Base-by-base conservation (phyloP, 2,329 filamentous ascomycete genomes). In the Penicillium hesseltinei region DNA sequence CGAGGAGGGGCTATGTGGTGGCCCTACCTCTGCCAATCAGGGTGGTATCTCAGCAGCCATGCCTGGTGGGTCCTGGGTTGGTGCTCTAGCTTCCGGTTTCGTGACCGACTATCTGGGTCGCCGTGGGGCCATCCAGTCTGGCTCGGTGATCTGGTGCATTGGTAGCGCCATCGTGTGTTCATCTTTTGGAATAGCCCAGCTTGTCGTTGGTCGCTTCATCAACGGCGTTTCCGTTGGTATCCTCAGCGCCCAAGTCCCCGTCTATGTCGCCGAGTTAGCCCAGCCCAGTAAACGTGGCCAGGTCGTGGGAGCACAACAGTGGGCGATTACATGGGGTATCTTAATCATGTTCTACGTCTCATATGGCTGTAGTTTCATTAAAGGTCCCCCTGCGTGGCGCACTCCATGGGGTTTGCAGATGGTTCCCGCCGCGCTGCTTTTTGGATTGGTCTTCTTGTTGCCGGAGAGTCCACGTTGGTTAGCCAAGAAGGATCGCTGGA, bases 201-300 rank as follows among this genome's bases (percentile, higher is more conserved):
- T 92, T 19, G 84, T 89, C 58, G 82, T 82, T 3, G 89, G 89
- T 3, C 85, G 90, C 61, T 76, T 88, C 61, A 84, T 92, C 71
- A 87, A 88, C 61, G 89, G 89, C 42, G 68, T 91, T 63, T 86
- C 86, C 56, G 87, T 92, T 54, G 90, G 89, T 59, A 90, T 92
- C 64, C 85, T 85, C 62, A 90, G 87, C 29, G 85, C 88, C 8
- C 79, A 90, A 65, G 88, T 90, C 2, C 87, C 86, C 0, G 83
- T 89, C 21, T 90, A 90, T 70, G 84, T 88, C 61, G 82, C 85
- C 51, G 88, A 90, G 70, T 78, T 90, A 19, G 87, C 82, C 27
- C 80, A 80, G 31, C 81, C 81, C 2, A 77, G 74, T 51, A 82
- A 80, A 66, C 78, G 82, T 65, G 82, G 82, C 17, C 81, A 85